Base-by-base conservation (phyloP, 257 asterid genomes). In the Eucommia ulmoides region DNA sequence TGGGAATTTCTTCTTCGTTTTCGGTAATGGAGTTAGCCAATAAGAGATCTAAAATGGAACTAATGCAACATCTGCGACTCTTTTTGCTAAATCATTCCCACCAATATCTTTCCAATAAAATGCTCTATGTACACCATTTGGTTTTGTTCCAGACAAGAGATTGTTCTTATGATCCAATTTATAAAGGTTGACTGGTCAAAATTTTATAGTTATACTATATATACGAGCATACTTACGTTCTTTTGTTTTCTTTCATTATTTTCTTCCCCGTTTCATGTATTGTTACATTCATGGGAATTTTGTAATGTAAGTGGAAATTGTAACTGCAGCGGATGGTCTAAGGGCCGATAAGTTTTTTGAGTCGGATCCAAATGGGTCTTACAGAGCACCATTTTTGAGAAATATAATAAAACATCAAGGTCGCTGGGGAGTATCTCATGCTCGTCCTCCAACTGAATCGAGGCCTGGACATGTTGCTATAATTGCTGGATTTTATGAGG, bases 391-490 rank as follows among this genome's bases (percentile, higher is more conserved):
- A 16, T 85, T 85, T 54, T 77, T 89, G 79, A 79, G 98, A 71
- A 78, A 75, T 62, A 88, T 89, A 66, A 89, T 89, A 33, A 75
- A 74, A 60, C 85, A 80, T 60, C 78, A 63, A 53, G 98, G 98
- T n/a, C 86, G 94, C 23, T 89, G 96, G 96, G 98, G 98, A 59
- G 96, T 89, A 22, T 89, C 98, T 3, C 96, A 86, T 54, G 96
- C 98, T 7, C 94, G 98, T 20, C 98, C 98, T 41, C 98, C 98
- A 4, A 89, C 98, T 1, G 98, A 89, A 63, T 89, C 96, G 17
- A 80, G 96, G 66, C 98, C 96, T 22, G 96, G 98, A 8, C 98
- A 89, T 75, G 98, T 89, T 67, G 93, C 98, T 22, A 76, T 89
- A 20, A 89, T 86, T 73, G 98, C 98, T 64, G 98, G 98, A 0